Base-by-base conservation (phyloP, 176 grass and related monocot genomes). In the Phoenix roebelenii region DNA sequence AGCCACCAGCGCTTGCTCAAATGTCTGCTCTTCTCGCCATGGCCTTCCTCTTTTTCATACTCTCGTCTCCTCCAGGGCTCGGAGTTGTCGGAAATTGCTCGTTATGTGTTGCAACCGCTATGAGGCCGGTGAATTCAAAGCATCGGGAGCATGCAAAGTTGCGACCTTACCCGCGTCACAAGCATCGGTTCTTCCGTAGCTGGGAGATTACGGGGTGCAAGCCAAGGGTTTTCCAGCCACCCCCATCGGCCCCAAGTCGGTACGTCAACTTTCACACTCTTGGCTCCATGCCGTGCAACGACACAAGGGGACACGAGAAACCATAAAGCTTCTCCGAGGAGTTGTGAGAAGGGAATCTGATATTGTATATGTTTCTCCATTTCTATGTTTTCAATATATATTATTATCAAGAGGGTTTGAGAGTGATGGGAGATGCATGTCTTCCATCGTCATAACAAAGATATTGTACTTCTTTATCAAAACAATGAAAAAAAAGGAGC, bases 211-310 rank as follows among this genome's bases (percentile, higher is more conserved):
- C 70, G 0, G 90, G 80, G 4, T 95, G 90, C 79, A 84, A 89
- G 85, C 90, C 85, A 0, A 70, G 90, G 51, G 79, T 65, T 14
- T 60, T 55, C 60, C 76, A 59, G 15, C 57, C 73, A 59, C 90
- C 90, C 23, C 82, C 85, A 22, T 95, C 90, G 16, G 85, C 82
- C 22, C 90, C 90, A 1, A 95, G 90, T 74, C 83, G 90, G 49
- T 95, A 89, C 7, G 63, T 65, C 67, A 89, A 95, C 63, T 89
- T 89, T 60, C 67, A 89, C 51, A 82, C 80, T 10, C 85, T 89
- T 35, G 77, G 88, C 32, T 76, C 79, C 16, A 74, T 77, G 48
- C 7, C 44, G 20, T 95, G 85, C 63, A 60, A 22, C 63, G 57
- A 22, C 19, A 64, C 48, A 16, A 3, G 20, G 51, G 25, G 65